phyloP scores from a whole-genome alignment of 192 early-diverging fungal species.

The Diversispora epigaea region DNA sequence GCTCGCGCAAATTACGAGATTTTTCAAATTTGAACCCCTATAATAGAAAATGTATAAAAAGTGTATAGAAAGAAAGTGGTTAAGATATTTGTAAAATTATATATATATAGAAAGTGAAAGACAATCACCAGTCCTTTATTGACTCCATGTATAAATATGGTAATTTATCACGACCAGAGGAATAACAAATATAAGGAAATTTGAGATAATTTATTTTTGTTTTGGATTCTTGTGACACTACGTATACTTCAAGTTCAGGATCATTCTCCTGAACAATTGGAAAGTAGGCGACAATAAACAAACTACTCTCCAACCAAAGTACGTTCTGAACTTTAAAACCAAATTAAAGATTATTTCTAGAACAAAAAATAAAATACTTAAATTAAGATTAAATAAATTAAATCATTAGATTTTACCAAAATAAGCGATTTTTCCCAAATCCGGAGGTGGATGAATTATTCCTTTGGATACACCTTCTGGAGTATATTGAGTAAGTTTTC shows the following conservation, averaged over 20 bases:
- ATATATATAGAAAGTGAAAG: background rate
- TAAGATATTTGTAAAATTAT: background rate
- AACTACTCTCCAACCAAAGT: conserved; percentile 72
- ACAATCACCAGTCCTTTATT: conserved; percentile 54
- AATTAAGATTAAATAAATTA: too few species aligned
- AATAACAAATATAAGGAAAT: conserved; percentile 58
- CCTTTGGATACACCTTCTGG: conserved; percentile 58
- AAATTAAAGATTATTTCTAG: background rate
- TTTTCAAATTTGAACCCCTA: conserved; percentile 42
- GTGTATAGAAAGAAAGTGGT: too few species aligned
- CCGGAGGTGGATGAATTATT: conserved; percentile 27
- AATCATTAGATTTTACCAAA: background rate
- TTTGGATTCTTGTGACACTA: conserved; percentile 56
- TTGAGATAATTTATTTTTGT: conserved; percentile 48
- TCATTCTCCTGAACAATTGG: conserved; percentile 36
- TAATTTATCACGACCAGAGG: conserved; percentile 47
- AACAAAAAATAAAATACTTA: too few species aligned
- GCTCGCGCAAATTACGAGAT: conserved; percentile 44
- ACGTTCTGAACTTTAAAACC: conserved; percentile 56
- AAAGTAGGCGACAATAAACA: conserved; percentile 57
- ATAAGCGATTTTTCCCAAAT: conserved; percentile 16
- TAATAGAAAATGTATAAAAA: background rate
- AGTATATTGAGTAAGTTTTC: conserved; percentile 60
- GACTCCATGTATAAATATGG: conserved; percentile 62
- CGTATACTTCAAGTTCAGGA: conserved; percentile 50